Evolutionary conservation across 176 grass and related monocot species (phyloP), one percentile per base, ranked within the genome.

Genomic region (Oryza officinalis): DNA sequence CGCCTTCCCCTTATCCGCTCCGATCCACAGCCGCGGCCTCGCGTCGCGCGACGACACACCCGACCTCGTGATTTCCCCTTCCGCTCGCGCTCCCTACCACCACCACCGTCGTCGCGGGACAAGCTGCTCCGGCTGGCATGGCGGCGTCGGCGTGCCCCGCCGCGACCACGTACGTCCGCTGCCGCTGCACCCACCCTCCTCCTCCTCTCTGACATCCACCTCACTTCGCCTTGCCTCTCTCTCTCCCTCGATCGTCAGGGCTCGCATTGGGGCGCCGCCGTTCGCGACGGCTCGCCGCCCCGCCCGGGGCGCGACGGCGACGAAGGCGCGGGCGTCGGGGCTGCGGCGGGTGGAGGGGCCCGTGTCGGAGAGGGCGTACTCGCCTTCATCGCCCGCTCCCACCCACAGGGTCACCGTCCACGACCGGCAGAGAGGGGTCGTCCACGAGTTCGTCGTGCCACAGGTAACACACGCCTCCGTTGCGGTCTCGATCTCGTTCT

Each of bases 361-460:
- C 13, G 38, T 77, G 10, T 27, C 71, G 12, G 27, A 65, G 18
- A 33, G 65, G 31, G 46, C 61, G 10, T 10, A 18, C 17, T 46
- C 23, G 3, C 10, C 60, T 13, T 63, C 23, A 0, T 13, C 60
- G 15, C 23, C 71, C 5, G 91, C 90, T 28, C 27, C 80, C 10
- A 81, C 85, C 6, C 96, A 98, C 87, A 88, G 90, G 65, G 96
- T 98, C 77, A 98, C 89, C 49, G 96, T 98, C 71, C 96, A 94
- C 38, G 93, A 98, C 70, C 93, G 93, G 17, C 80, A 94, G 83
- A 87, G 91, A 33, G 93, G 93, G 7, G 89, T 94, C 65, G 86
- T 91, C 44, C 89, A 98, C 80, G 69, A 98, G 47, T 98, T 98
- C 89, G 23, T 92, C 47, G 96, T 98, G 41, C 93, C 96, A 72